Evolutionary conservation across 2,329 filamentous ascomycete genomes (phyloP), one percentile per base, ranked within the genome.

Genomic region (Waltergamsia citrina): DNA sequence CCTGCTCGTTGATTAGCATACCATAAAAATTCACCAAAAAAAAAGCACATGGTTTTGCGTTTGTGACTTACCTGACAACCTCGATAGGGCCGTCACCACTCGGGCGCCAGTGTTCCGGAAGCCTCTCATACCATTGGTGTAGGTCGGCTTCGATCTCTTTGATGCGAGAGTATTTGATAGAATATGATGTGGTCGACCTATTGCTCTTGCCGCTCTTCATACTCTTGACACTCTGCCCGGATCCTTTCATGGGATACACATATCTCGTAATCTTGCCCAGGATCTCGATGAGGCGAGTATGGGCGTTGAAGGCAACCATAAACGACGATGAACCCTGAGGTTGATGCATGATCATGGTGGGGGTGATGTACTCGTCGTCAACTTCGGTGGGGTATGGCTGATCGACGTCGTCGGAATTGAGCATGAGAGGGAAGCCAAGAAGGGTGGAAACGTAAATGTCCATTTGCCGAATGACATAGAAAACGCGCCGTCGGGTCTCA

Each of bases 91-190:
- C 82, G 33, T 92, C 85, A 1, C 79, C 73, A 40, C 85, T 86
- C 2, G 87, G 87, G 40, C 82, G 80, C 57, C 94, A 77, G 35
- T 78, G 74, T 44, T 78, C 67, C 0, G 88, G 90, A 18, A 98
- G 56, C 34, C 66, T 61, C 39, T 78, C 71, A 31, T 74, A 70
- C 78, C 78, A 84, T 26, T 64, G 57, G 30, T 75, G 69, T 32
- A 85, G 59, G 34, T 80, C 74, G 6, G 61, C 54, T 50, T 84
- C 80, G 32, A 81, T 75, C 43, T 74, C 71, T 42, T 76, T 72
- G 40, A 84, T 76, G 32, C 69, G 67, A 2, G 69, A 58, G 45
- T 78, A 78, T 47, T 72, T 78, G 39, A 83, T 74, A 43, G 71
- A 62, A 47, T 80, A 81, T 0, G 30, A 32, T 20, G 25, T 14